Evolutionary conservation across 2,329 filamentous ascomycete genomes (phyloP).

Genomic region (Pseudocercospora macadamiae): DNA sequence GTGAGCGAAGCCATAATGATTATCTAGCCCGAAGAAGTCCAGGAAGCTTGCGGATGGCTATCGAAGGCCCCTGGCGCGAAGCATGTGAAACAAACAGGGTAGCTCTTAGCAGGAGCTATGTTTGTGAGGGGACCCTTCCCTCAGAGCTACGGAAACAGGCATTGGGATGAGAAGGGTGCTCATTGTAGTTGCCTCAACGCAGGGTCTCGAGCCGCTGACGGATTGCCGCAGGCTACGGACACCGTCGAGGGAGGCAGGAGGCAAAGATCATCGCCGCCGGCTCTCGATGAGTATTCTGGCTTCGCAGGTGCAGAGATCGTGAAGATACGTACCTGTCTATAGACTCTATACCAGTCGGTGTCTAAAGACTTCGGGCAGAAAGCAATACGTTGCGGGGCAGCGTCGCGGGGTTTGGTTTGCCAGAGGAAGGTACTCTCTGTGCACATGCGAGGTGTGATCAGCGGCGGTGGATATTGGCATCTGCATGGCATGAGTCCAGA

Average conservation of each 20-base stretch:
- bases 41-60: neutral
- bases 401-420: neutral
- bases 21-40: neutral
- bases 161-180: too few species aligned
- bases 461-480: neutral
- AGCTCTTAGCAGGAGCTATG: neutral
- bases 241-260: neutral
- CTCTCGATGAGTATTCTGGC: too few species aligned
- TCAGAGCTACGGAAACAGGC: too few species aligned
- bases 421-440: too few species aligned
- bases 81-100: conserved; percentile 7
- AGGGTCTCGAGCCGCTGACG: conserved; percentile 6
- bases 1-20: neutral
- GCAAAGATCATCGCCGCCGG: neutral
- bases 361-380: neutral
- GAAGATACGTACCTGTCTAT: neutral
- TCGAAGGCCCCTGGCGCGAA: neutral
- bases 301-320: neutral
- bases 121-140: neutral
- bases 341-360: neutral
- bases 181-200: conserved; percentile 10
- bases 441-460: too few species aligned
- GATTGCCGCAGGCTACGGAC: neutral
- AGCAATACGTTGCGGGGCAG: neutral
- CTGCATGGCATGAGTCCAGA: conserved; percentile 1